Percentiles rank a stretch among this genome's conserved stretches.
These are phyloP conservation scores for Fusarium annulatum DNA, from an alignment of 2,329 filamentous ascomycete genomes.

Conservation along the genomic window DNA sequence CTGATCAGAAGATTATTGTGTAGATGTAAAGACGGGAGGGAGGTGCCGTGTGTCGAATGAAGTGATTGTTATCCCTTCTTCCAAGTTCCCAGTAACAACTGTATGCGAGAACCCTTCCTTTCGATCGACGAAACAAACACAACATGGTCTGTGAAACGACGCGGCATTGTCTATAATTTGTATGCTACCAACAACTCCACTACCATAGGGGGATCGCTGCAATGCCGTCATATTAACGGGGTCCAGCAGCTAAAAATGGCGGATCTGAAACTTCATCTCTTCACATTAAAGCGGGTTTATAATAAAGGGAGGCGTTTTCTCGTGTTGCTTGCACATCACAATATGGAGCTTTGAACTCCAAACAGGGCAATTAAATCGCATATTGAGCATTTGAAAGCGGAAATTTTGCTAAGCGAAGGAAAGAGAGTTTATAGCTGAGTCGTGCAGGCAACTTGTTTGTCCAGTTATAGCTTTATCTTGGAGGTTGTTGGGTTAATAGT, in stretches of 20 bases:
- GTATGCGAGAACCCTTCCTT: neutral
- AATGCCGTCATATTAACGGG: slow-evolving; percentile 36
- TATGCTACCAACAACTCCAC: slow-evolving; percentile 24
- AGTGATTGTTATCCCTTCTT: neutral
- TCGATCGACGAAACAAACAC: neutral
- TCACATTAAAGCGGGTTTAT: slow-evolving; percentile 19
- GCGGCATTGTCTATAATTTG: slow-evolving; percentile 12
- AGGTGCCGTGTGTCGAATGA: neutral
- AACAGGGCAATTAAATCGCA: neutral
- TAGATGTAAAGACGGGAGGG: neutral
- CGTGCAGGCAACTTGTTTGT: neutral
- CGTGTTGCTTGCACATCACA: slow-evolving; percentile 35
- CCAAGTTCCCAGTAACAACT: neutral
- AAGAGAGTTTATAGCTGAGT: slow-evolving; percentile 15
- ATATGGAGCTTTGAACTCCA: slow-evolving; percentile 13
- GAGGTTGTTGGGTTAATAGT: slow-evolving; percentile 4
- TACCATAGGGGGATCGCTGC: slow-evolving; percentile 33
- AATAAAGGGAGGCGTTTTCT: slow-evolving; percentile 16
- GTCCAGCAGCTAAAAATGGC: slow-evolving; percentile 18
- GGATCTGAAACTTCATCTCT: slow-evolving; percentile 36
- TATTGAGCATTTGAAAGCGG: neutral
- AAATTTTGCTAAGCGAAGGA: slow-evolving; percentile 1
- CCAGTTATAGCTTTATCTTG: neutral
- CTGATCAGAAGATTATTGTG: neutral
- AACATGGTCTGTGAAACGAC: neutral